Base-by-base conservation (phyloP, 257 asterid species). In the Datura wrightii region DNA sequence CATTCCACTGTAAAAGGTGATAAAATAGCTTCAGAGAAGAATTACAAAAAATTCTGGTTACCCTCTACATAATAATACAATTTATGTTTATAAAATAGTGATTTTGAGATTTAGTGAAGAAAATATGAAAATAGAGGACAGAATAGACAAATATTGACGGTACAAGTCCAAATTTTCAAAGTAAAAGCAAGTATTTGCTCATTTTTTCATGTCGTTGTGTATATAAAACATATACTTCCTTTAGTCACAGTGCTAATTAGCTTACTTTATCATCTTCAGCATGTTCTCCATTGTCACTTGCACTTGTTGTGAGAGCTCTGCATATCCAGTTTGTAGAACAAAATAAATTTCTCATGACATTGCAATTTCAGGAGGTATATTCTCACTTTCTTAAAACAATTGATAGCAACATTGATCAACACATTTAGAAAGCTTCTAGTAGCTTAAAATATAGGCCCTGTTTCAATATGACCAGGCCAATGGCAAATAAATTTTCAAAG, bases 301-400 rank as follows among this genome's bases (percentile, higher is more conserved):
- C 84, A 93, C 85, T 58, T 91, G 97, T 88, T 92, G 96, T 84
- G 96, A 91, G 84, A 96, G 94, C 82, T 90, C 98, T 93, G 95
- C 84, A 79, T 9, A 46, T 10, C 8, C 8, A 52, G 67, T 37
- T 84, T 74, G 60, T 5, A 14, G 54, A 84, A 36, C 50, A 24
- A 46, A 14, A n/a, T 63, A 13, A 83, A 5, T 14, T 52, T 44
- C 82, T 52, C 82, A 50, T 34, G 19, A 52, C 0, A 8, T 50
- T 3, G 8, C 15, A 52, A 52, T 34, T 52, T 15, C 82, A 78
- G 48, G 14, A 78, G 63, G 82, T 78, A 31, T 52, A 78, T 82
- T n/a, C 14, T 36, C 6, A 82, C 65, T 63, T 48, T 60, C 50
- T 81, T 44, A 18, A 7, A 63, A 81, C 39, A 82, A 10, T 24